A percentile compares a stretch with the other conserved stretches of the same genome.
These are phyloP conservation scores for Coniferiporia sulphurascens DNA, from an alignment of 1,284 basidiomycete genomes.

Conservation along the genomic window DNA sequence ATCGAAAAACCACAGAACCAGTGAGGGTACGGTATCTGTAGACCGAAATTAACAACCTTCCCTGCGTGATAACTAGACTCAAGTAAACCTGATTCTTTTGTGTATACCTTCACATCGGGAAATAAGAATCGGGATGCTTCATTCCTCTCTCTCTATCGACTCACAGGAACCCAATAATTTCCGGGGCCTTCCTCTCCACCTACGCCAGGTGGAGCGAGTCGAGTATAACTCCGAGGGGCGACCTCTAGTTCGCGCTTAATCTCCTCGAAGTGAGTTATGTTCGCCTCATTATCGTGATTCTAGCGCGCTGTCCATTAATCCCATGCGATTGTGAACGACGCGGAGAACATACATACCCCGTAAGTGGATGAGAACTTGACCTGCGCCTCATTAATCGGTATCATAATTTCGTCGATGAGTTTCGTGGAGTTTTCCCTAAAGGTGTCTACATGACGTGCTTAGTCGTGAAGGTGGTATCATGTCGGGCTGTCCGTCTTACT, in stretches of 20 bases:
- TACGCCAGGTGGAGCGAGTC: slow-evolving; percentile 49
- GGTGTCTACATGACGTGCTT: slow-evolving; percentile 41
- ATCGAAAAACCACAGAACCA: slow-evolving; percentile 71
- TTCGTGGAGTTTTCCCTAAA: slow-evolving; percentile 52
- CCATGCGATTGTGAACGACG: slow-evolving; percentile 22
- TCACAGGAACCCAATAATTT: slow-evolving; percentile 69
- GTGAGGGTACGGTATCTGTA: slow-evolving; percentile 42
- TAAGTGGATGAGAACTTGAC: slow-evolving; percentile 47
- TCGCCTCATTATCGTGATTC: slow-evolving; percentile 27
- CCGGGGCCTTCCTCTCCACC: slow-evolving; percentile 58
- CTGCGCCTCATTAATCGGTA: slow-evolving; percentile 40
- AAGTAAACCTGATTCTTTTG: slow-evolving; percentile 26
- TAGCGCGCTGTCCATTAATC: background rate
- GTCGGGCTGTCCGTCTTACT: slow-evolving; percentile 32
- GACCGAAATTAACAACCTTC: background rate
- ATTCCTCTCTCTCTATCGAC: slow-evolving; percentile 19
- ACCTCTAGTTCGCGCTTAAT: slow-evolving; percentile 30
- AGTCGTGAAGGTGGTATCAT: background rate
- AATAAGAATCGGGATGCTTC: background rate
- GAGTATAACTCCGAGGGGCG: slow-evolving; percentile 60
- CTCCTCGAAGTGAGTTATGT: slow-evolving; percentile 32
- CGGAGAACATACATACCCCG: slow-evolving; percentile 27
- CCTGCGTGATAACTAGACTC: background rate
- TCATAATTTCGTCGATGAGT: slow-evolving; percentile 46
- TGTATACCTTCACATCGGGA: slow-evolving; percentile 29